These are phyloP conservation scores for Pisolithus microcarpus DNA, from an alignment of 768 basidiomycete genomes.

Conservation along the genomic window DNA sequence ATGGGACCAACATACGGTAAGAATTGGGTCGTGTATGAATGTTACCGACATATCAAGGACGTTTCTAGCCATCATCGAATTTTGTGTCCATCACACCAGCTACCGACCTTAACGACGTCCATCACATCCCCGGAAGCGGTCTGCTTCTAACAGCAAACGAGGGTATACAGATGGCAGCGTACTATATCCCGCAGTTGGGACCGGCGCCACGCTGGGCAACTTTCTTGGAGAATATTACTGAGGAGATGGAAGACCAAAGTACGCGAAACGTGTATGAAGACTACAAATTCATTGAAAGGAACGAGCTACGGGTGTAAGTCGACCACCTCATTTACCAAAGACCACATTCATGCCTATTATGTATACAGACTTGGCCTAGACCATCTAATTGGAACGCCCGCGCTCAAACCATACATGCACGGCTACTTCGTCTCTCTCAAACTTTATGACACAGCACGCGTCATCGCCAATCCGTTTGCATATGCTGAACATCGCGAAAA, in stretches of 20 bases:
- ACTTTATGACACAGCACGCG: conserved; percentile 90
- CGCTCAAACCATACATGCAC: conserved; percentile 99
- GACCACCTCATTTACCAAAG: background rate
- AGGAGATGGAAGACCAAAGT: conserved; percentile 92
- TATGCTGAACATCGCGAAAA: conserved; percentile 93
- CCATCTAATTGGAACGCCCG: conserved; percentile 89
- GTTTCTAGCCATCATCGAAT: conserved; percentile 66
- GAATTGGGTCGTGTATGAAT: conserved; percentile 19
- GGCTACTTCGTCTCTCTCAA: conserved; percentile 97
- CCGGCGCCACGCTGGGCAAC: conserved; percentile 95
- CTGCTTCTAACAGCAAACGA: conserved; percentile 91
- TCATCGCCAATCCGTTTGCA: conserved; percentile 93
- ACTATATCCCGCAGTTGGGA: conserved; percentile 93
- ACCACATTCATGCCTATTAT: background rate
- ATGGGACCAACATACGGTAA: conserved; percentile 81
- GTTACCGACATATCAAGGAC: background rate
- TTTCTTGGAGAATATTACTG: conserved; percentile 97
- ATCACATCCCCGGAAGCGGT: conserved; percentile 85
- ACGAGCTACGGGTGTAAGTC: conserved; percentile 73
- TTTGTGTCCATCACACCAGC: conserved; percentile 91
- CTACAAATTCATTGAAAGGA: conserved; percentile 92
- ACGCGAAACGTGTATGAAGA: conserved; percentile 82
- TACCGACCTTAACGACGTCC: conserved; percentile 81
- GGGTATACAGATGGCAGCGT: conserved; percentile 91
- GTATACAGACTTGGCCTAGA: conserved; percentile 76